Base-by-base conservation (phyloP, 805 yeast genomes). In the Candida wancherniae region DNA sequence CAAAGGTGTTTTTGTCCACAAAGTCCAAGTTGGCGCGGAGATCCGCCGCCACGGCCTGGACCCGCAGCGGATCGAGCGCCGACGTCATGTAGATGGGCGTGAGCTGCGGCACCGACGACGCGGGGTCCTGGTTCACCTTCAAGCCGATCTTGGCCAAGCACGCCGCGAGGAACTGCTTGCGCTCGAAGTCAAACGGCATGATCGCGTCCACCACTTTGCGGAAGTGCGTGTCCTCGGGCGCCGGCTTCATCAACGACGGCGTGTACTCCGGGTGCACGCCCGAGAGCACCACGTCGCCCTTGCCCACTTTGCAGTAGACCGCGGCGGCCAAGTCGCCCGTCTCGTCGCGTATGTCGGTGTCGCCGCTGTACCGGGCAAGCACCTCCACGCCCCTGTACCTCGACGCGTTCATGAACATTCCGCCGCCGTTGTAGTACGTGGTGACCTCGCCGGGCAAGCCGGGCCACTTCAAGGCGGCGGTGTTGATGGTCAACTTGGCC, bases 251-350 rank as follows among this genome's bases (percentile, higher is more conserved):
- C 10, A 71, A 60, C 10, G 57, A 52, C 0, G 86, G 80, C 3
- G 76, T 65, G 50, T 79, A 87, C 56, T 92, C 99, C 0, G 96
- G 95, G 57, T 92, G 98, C 0, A 85, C 73, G 1, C 97, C 97
- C 9, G 82, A 68, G 9, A 92, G 66, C 7, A 92, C 57, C 0
- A 80, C 95, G 21, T 60, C 61, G 3, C 98, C 98, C 22, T 71
- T 61, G 2, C 94, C 96, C 3, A 76, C 73, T 7, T 64, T 61
- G 45, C 85, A 74, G 36, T 70, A 57, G 3, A 92, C 73, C 0
- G 75, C 83, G 0, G 97, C 95, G 0, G 95, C 95, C 25, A 51
- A 51, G 22, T 51, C 61, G 15, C 37, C 47, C 7, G 25, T n/a
- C 17, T 40, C 55, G 19, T 55, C 64, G 8, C 55, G 61, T 6